Evolutionary conservation across 2,329 filamentous ascomycete genomes (phyloP), one percentile per base, ranked within the genome.

Genomic region (Blastomyces gilchristii): DNA sequence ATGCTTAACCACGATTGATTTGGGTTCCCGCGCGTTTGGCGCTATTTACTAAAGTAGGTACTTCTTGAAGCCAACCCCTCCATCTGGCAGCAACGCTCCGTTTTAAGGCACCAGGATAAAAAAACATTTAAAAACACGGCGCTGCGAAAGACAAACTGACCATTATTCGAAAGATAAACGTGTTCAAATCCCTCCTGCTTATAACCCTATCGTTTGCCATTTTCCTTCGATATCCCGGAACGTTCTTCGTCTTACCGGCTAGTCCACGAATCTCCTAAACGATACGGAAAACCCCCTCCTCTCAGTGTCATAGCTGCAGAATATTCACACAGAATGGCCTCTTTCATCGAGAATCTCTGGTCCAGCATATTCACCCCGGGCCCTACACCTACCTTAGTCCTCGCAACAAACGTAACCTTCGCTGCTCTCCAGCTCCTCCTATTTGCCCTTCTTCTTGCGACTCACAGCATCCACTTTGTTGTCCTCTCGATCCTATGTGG

Each of bases 301-400:
- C 12, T 12, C 57, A 28, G 14, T 5, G n/a, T 22, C 9, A 34
- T 37, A 49, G 18, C 39, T n/a, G 28, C 57, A 47, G 8, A 49
- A 59, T 47, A 45, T 12, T 16, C 25, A 43, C 28, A 22, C 25
- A 61, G 52, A 28, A 80, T 80, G 78, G 73, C 74, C 50, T 77
- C 74, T 68, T 87, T 87, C 76, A 71, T 95, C 66, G 81, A 85
- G 72, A 85, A 92, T 68, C 87, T 97, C 65, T 96, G 91, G 89
- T 84, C 89, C 73, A 95, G 90, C 72, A 87, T 97, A 81, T 97
- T 97, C 82, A 94, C 88, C 5, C 90, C 93, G 0, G 94, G 94
- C 63, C 85, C 93, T 57, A 97, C 92, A 0, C 90, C 90, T 16
- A 89, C 90, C 58, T 86, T 99, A 67, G 83, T 97, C 63, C 79